These are phyloP conservation scores for Suhomyces faveliae DNA, from an alignment of 805 yeast species.

Conservation along the genomic window DNA sequence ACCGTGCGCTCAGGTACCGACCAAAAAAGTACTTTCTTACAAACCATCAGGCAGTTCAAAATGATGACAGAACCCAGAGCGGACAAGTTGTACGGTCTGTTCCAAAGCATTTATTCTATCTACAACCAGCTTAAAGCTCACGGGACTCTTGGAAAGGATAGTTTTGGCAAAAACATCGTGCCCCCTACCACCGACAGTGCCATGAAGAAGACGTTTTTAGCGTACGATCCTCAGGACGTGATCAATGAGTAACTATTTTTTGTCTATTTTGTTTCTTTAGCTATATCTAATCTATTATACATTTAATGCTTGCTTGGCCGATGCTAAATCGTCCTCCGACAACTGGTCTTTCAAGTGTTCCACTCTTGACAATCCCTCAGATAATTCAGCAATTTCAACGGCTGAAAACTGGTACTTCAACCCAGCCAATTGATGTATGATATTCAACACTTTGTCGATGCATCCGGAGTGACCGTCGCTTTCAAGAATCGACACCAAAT, in stretches of 20 bases:
- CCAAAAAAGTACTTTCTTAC: conserved; percentile 44
- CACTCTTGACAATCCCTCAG: conserved; percentile 35
- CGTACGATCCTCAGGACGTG: conserved; percentile 50
- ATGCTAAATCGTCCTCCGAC: conserved; percentile 52
- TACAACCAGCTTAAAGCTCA: conserved; percentile 23
- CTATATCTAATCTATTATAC: not conserved
- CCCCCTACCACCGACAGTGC: conserved; percentile 51
- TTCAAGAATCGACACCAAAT: conserved; percentile 30
- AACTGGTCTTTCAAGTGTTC: conserved; percentile 47
- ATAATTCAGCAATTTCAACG: conserved; percentile 39
- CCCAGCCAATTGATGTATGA: conserved; percentile 46
- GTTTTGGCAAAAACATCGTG: conserved; percentile 44
- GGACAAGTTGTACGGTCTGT: conserved; percentile 40
- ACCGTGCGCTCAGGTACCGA: conserved; percentile 54
- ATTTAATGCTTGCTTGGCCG: conserved; percentile 44
- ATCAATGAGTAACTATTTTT: conserved; percentile 13
- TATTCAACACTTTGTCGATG: conserved; percentile 55
- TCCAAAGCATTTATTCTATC: conserved; percentile 37
- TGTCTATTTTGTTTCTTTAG: too few relatives aligned
- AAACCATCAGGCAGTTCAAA: conserved; percentile 56
- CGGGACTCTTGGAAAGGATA: conserved; percentile 40
- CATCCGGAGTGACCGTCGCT: conserved; percentile 45
- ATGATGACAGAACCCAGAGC: conserved; percentile 55
- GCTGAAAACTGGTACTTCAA: conserved; percentile 44
- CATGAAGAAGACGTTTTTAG: conserved; percentile 46